Percentiles rank a stretch among this genome's conserved stretches.
These are phyloP conservation scores for Pseudogymnoascus sp. DNA, from an alignment of 2,329 filamentous ascomycete genomes.

Conservation along the genomic window DNA sequence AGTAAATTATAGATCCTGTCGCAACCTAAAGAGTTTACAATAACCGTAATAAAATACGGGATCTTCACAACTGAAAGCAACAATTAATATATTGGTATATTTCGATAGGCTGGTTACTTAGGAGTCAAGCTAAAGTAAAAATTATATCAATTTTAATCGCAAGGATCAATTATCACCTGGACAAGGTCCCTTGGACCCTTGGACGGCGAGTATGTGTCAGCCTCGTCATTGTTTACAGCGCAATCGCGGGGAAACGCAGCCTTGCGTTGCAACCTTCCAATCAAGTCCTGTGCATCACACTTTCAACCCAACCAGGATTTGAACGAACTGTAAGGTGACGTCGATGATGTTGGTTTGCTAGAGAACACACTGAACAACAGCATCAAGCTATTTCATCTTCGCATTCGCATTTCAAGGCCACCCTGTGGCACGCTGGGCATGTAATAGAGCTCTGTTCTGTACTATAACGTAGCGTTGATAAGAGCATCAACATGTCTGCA, in stretches of 20 bases:
- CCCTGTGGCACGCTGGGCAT: neutral
- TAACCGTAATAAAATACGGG: neutral
- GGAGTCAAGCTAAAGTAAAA: neutral
- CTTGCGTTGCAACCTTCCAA: neutral
- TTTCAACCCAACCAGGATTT: neutral
- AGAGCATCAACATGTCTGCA: neutral
- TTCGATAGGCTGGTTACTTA: neutral
- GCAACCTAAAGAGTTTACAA: neutral
- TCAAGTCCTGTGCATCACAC: neutral
- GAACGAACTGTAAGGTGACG: conserved; percentile 1
- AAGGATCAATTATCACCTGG: neutral
- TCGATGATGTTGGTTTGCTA: neutral
- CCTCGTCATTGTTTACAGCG: conserved; percentile 3
- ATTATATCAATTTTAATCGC: neutral
- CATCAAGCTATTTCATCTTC: neutral
- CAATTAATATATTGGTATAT: neutral
- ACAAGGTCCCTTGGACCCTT: conserved; percentile 17
- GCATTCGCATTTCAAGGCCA: neutral
- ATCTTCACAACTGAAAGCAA: neutral
- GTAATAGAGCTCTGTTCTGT: neutral
- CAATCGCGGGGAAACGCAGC: neutral
- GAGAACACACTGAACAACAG: neutral
- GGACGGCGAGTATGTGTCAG: conserved; percentile 10
- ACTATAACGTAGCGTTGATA: neutral
- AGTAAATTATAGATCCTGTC: too few species aligned